These are phyloP conservation scores for Astrocystis sublimbata DNA, from an alignment of 495 filamentous ascomycete genomes.

Conservation along the genomic window DNA sequence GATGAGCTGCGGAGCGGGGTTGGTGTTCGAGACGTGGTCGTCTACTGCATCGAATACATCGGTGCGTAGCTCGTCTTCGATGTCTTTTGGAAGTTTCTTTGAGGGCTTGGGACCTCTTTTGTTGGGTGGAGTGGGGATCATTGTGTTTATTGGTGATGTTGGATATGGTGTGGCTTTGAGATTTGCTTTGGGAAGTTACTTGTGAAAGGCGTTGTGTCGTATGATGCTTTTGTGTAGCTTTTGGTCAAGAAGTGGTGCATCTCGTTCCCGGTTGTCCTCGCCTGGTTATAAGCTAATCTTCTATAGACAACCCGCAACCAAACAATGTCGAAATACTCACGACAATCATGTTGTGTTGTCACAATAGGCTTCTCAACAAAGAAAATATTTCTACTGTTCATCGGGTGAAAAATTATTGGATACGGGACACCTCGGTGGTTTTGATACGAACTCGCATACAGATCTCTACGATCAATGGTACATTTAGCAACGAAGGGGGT, in stretches of 20 bases:
- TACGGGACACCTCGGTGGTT: too few species aligned
- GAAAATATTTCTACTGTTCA: neutral
- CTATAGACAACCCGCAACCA: too few species aligned
- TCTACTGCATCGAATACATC: conserved; percentile 8
- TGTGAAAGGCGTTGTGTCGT: too few species aligned
- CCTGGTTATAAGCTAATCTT: neutral
- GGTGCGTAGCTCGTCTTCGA: conserved; percentile 12
- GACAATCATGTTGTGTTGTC: neutral
- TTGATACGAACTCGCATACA: too few species aligned
- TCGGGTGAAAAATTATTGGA: too few species aligned
- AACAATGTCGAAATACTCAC: neutral
- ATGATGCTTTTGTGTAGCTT: too few species aligned
- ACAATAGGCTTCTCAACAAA: neutral
- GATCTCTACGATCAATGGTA: too few species aligned
- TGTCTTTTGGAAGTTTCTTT: neutral
- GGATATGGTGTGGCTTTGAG: neutral
- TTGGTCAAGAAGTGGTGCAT: too few species aligned
- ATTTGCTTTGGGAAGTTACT: neutral
- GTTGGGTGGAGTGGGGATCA: neutral
- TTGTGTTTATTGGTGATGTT: neutral
- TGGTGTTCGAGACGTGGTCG: neutral
- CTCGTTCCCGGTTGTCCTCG: too few species aligned
- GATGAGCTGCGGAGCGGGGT: conserved; percentile 15
- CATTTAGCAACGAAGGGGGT: too few species aligned
- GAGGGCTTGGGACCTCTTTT: neutral